These are phyloP conservation scores for Fusarium odoratissimum DNA, from an alignment of 2,329 filamentous ascomycete species.

Conservation along the genomic window DNA sequence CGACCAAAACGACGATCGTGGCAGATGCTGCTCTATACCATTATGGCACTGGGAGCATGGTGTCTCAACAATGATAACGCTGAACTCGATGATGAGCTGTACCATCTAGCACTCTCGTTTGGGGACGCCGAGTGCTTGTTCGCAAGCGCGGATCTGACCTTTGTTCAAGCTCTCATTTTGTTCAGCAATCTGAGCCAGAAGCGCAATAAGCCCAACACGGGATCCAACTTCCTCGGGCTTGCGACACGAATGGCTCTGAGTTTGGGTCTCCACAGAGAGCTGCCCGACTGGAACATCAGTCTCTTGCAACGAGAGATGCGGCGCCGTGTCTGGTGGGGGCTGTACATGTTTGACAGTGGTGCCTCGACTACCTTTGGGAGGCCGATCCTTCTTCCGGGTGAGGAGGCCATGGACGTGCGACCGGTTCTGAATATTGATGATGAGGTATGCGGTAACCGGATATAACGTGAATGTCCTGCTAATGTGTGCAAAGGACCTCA, in stretches of 20 bases:
- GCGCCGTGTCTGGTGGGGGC: not conserved
- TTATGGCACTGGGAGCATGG: not conserved
- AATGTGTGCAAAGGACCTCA: not conserved
- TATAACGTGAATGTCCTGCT: rapidly evolving
- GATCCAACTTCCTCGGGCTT: not conserved
- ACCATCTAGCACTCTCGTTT: not conserved
- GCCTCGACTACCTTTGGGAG: not conserved
- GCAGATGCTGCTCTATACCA: not conserved
- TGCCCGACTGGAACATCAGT: not conserved
- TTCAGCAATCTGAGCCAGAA: not conserved
- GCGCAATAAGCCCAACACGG: not conserved
- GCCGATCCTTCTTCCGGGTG: not conserved
- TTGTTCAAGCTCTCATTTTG: not conserved
- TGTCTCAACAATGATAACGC: not conserved
- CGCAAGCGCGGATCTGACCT: not conserved
- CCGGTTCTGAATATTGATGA: not conserved
- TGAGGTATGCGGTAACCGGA: not conserved
- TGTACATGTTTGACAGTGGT: not conserved
- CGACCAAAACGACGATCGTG: not conserved
- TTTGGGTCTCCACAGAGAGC: not conserved
- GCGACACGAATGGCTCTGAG: not conserved
- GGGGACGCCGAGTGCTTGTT: not conserved
- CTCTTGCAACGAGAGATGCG: not conserved
- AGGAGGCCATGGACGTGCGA: not conserved
- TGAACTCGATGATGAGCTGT: not conserved